Evolutionary conservation across 2,329 filamentous ascomycete species (phyloP), one percentile per base, ranked within the genome.

Genomic region (Teratosphaeria nubilosa): DNA sequence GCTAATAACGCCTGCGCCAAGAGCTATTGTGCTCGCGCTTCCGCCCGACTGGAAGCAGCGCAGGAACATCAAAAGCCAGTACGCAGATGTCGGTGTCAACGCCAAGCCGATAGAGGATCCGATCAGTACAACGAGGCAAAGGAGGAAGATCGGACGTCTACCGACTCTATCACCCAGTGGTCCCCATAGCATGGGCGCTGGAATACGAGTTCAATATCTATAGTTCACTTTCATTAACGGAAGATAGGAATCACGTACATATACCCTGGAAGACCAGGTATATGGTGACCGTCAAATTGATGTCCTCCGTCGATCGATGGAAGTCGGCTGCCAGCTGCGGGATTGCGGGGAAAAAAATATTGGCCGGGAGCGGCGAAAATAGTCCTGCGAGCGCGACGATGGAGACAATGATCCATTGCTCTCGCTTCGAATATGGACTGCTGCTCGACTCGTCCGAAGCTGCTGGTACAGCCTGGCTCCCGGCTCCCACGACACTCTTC

Each of bases 261-360:
- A 41, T 41, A 2, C 78, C 80, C 72, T 82, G 80, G 34, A 80
- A 75, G 45, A 81, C 78, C 74, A 84, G 82, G 68, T 82, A 85
- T 0, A 81, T 80, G 2, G 82, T 85, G 25, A 82, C 66, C 6
- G 78, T 79, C 55, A 81, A 65, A 65, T 80, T 80, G 63, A 81
- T 75, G 55, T 70, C 58, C 20, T 59, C 65, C 11, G 63, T 66
- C 3, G 69, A 67, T 25, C 82, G 76, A 20, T 74, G 30, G 14
- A 83, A 72, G 54, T 81, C 77, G 3, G 72, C 60, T 9, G 80
- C 74, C 6, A 84, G 71, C 2, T 74, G 70, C 11, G 75, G 75
- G 31, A 82, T 65, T 0, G 80, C 80, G 2, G 80, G 81, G 52
- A 81, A 77, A 70, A 81, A 82, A 55, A 82, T 80, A 59, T 77